Evolutionary conservation across 495 filamentous ascomycete species (phyloP), one percentile per base, ranked within the genome.

Genomic region (Sporormia fimetaria): DNA sequence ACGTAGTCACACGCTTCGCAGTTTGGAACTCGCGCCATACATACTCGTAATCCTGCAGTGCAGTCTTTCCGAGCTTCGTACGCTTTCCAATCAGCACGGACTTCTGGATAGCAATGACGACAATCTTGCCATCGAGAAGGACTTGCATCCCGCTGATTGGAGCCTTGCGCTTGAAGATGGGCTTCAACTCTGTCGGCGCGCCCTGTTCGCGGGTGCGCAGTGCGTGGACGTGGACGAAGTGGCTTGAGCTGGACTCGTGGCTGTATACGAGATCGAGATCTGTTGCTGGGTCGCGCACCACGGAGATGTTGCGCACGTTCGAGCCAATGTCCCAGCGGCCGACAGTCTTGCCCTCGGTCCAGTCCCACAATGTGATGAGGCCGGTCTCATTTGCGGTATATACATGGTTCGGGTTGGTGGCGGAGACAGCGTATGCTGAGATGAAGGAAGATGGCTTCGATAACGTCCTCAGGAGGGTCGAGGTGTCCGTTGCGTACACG

Each of bases 401-500:
- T 22, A 93, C 43, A 21, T 71, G 57, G 33, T 80, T 71, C 0
- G 67, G 46, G 8, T 76, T 64, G 16, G 57, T 55, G 6, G 70
- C 67, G 12, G 81, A 87, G 6, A 87, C 42, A 12, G 63, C 61
- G 35, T 72, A 78, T 12, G 76, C 68, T 20, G 66, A 54, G 3
- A 80, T 56, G 6, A 49, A 51, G 8, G 65, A 57, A 6, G 48
- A 51, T 14, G 55, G 37, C 15, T 60, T 46, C 22, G 63, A 57
- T 9, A 77, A 54, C 11, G 75, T 73, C 30, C 83, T 78, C 22
- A 82, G 60, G 7, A 87, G 72, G 22, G 90, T 73, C 3, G 87
- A 94, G 30, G 81, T 84, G 23, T 76, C 64, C 23, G 81, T 75
- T 0, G 86, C 81, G 60, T 87, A 92, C 11, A 96, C 70, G 53